Percentiles rank a stretch among this genome's conserved stretches.
phyloP scores from a whole-genome alignment of 2,329 filamentous ascomycete genomes.

The Diaporthe caulivora region DNA sequence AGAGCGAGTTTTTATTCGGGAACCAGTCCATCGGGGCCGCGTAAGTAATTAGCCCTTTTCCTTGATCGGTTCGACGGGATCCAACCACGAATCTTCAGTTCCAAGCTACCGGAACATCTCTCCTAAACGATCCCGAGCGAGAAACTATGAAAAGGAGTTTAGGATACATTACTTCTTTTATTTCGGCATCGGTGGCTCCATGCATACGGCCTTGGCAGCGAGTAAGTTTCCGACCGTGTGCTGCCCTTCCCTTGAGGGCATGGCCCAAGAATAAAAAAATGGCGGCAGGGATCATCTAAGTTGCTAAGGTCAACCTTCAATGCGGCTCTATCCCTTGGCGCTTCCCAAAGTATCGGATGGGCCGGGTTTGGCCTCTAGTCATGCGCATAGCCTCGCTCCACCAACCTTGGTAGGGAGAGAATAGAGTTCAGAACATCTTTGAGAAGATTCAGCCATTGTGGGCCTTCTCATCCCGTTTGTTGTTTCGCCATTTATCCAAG shows the following conservation, averaged over 20 bases:
- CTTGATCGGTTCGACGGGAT: not conserved
- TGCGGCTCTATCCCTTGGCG: conserved; percentile 25
- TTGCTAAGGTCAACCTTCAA: conserved; percentile 20
- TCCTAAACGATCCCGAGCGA: not conserved
- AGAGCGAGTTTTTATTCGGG: not conserved
- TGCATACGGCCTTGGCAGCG: conserved; percentile 8
- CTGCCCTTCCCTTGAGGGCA: not conserved
- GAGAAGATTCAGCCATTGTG: conserved; percentile 8
- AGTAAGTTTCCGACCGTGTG: not conserved
- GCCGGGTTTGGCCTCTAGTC: conserved; percentile 3
- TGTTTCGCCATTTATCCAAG: conserved; percentile 25
- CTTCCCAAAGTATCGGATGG: conserved; percentile 1
- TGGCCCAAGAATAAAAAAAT: conserved; percentile 19
- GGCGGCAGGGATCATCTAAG: not conserved
- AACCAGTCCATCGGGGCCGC: not conserved
- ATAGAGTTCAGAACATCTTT: conserved; percentile 10
- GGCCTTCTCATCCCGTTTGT: conserved; percentile 17
- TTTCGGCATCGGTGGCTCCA: not conserved
- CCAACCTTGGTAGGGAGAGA: not conserved
- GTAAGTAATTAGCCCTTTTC: not conserved
- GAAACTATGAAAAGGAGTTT: conserved; percentile 1
- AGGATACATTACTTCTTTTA: not conserved
- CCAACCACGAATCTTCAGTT: not conserved
- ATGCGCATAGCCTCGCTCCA: conserved; percentile 18
- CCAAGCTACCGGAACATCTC: not conserved